Evolutionary conservation across 495 filamentous ascomycete species (phyloP).

Genomic region (Xylaria nigripes): DNA sequence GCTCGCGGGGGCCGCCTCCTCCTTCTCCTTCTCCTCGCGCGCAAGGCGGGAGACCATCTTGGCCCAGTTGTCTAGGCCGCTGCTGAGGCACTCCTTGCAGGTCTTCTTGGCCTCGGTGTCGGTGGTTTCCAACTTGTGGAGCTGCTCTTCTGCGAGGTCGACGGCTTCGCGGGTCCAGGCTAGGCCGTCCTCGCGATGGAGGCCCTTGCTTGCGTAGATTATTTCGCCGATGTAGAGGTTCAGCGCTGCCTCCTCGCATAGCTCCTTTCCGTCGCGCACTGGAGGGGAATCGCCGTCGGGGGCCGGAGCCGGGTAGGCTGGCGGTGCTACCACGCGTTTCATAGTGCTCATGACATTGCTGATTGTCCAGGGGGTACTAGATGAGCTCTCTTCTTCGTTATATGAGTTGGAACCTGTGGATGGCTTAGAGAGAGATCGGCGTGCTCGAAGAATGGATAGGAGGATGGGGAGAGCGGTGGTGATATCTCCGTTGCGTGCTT

Average conservation of each 20-base stretch:
- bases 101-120: slow-evolving; percentile 34
- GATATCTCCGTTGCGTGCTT: slow-evolving; percentile 57
- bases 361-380: slow-evolving; percentile 25
- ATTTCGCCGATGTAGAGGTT: slow-evolving; percentile 93
- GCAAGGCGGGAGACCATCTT: slow-evolving; percentile 58
- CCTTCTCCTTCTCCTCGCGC: slow-evolving; percentile 41
- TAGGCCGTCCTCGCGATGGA: slow-evolving; percentile 52
- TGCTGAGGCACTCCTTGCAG: slow-evolving; percentile 64
- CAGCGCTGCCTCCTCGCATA: slow-evolving; percentile 76
- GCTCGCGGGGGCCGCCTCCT: slow-evolving; percentile 10
- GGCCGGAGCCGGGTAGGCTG: slow-evolving; percentile 56
- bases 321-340: slow-evolving; percentile 40
- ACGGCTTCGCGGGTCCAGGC: slow-evolving; percentile 81
- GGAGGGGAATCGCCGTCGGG: slow-evolving; percentile 59
- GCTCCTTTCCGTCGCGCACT: slow-evolving; percentile 47
- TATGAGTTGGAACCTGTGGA: not conserved
- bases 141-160: slow-evolving; percentile 50
- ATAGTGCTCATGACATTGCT: slow-evolving; percentile 35
- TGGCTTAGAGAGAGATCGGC: slow-evolving; percentile 36
- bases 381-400: slow-evolving; percentile 1
- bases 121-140: slow-evolving; percentile 27
- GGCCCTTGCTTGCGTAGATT: slow-evolving; percentile 52
- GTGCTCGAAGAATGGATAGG: slow-evolving; percentile 72
- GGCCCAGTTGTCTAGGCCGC: slow-evolving; percentile 67
- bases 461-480: slow-evolving; percentile 71